Percentiles rank a stretch among this genome's conserved stretches.
These are phyloP conservation scores for Saccharomyces pastorianus DNA, from an alignment of 1,139 yeast genomes.

Conservation along the genomic window DNA sequence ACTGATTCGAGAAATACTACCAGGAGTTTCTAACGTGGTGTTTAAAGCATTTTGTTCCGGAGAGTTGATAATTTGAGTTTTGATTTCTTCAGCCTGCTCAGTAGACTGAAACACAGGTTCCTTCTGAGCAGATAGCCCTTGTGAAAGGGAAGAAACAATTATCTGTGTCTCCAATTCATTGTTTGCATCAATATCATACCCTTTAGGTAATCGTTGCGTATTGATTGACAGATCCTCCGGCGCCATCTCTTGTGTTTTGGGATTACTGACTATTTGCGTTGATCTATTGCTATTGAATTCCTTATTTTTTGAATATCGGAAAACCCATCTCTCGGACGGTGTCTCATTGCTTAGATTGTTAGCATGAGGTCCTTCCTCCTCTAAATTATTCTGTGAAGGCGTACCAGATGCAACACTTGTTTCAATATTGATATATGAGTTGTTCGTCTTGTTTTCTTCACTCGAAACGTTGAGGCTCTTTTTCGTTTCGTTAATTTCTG, in stretches of 20 bases:
- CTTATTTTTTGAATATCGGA: constrained; percentile 7
- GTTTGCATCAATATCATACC: not conserved
- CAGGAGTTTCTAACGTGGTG: constrained; percentile 6
- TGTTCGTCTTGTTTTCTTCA: not conserved
- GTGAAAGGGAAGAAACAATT: constrained; percentile 2
- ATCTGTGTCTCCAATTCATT: constrained; percentile 9
- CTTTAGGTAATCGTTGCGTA: not conserved
- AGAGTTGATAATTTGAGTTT: constrained; percentile 10
- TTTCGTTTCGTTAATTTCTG: not conserved
- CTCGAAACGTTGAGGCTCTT: not conserved
- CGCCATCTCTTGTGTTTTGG: constrained; percentile 9
- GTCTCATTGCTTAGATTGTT: constrained; percentile 15
- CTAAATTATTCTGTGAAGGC: not conserved
- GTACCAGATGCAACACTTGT: not conserved
- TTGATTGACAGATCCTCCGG: not conserved
- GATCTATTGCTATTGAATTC: constrained; percentile 12
- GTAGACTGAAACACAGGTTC: constrained; percentile 1
- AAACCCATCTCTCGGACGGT: constrained; percentile 12
- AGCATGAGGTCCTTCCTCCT: constrained; percentile 7
- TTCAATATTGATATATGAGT: not conserved
- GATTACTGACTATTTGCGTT: constrained; percentile 11
- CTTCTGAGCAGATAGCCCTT: not conserved
- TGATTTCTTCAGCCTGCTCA: not conserved
- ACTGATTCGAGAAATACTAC: constrained; percentile 1
- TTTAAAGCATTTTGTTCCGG: constrained; percentile 6